Percentiles rank a stretch among this genome's conserved stretches.
These are phyloP conservation scores for Blastobotrys capitulatus DNA, from an alignment of 1,139 yeast species.

Conservation along the genomic window DNA sequence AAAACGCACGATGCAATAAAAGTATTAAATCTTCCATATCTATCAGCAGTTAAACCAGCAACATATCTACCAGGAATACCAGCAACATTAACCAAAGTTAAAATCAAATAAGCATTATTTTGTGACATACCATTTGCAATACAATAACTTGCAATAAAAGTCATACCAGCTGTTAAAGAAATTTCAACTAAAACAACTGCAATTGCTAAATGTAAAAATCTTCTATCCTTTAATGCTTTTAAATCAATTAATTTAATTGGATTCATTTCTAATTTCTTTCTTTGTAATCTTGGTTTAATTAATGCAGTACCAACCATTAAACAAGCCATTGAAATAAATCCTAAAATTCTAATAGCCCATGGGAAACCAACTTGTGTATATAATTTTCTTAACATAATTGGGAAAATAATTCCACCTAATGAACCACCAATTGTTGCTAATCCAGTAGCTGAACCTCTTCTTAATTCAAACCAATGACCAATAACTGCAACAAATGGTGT, in stretches of 20 bases:
- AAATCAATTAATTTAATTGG: slow-evolving; percentile 23
- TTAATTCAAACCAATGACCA: slow-evolving; percentile 56
- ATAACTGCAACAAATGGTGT: slow-evolving; percentile 56
- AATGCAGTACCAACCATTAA: slow-evolving; percentile 21
- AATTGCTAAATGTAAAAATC: slow-evolving; percentile 38
- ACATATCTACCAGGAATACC: slow-evolving; percentile 56
- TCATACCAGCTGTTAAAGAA: slow-evolving; percentile 46
- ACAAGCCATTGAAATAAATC: slow-evolving; percentile 42
- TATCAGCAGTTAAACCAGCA: slow-evolving; percentile 52
- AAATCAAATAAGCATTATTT: slow-evolving; percentile 45
- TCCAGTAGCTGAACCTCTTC: slow-evolving; percentile 57
- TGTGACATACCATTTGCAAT: slow-evolving; percentile 48
- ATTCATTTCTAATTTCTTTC: not conserved
- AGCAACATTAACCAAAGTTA: slow-evolving; percentile 49
- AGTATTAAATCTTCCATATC: slow-evolving; percentile 53
- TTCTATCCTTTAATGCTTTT: slow-evolving; percentile 37
- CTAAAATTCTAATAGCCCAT: slow-evolving; percentile 55
- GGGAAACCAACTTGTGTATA: slow-evolving; percentile 48
- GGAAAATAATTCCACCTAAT: slow-evolving; percentile 59
- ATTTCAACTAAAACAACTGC: slow-evolving; percentile 50
- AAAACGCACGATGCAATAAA: slow-evolving; percentile 41
- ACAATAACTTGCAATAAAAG: slow-evolving; percentile 54
- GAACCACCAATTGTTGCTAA: slow-evolving; percentile 65
- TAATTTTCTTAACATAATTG: slow-evolving; percentile 51
- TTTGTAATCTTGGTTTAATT: slow-evolving; percentile 37